Evolutionary conservation across 164 flowering plant genomes (phyloP).

Genomic region (Nymphaea colorata): DNA sequence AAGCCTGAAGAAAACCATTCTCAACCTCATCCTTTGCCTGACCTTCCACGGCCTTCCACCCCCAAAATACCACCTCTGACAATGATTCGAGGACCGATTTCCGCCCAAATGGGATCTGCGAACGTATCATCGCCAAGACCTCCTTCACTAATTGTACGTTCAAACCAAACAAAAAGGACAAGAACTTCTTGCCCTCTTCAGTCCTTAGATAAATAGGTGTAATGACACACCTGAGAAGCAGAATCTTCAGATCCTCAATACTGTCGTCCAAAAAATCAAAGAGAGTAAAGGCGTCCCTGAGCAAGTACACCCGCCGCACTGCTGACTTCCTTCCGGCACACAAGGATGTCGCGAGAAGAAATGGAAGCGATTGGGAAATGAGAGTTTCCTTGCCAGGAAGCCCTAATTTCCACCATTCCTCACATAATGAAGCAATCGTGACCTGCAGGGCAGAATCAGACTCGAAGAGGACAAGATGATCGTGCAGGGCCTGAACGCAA

Average conservation of each 20-base stretch:
- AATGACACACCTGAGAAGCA: slow-evolving; percentile 64
- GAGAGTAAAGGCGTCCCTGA: slow-evolving; percentile 67
- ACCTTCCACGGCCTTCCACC: slow-evolving; percentile 62
- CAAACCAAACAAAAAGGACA: slow-evolving; percentile 63
- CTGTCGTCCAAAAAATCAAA: slow-evolving; percentile 93
- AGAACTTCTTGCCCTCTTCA: slow-evolving; percentile 74
- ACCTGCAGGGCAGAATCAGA: slow-evolving; percentile 33
- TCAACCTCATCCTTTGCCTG: slow-evolving; percentile 45
- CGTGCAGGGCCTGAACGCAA: slow-evolving; percentile 46
- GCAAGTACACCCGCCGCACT: slow-evolving; percentile 54
- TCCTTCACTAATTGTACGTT: slow-evolving; percentile 64
- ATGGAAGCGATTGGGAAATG: slow-evolving; percentile 70
- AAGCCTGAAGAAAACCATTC: slow-evolving; percentile 52
- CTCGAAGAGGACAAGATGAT: slow-evolving; percentile 58
- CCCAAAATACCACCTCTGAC: slow-evolving; percentile 66
- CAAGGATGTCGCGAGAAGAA: slow-evolving; percentile 59
- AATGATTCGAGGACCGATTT: slow-evolving; percentile 79
- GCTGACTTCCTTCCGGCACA: slow-evolving; percentile 63
- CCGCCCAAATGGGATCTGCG: slow-evolving; percentile 84
- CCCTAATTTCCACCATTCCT: slow-evolving; percentile 81
- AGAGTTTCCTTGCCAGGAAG: slow-evolving; percentile 53
- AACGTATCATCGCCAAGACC: slow-evolving; percentile 54
- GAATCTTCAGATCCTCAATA: slow-evolving; percentile 80
- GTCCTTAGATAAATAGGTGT: slow-evolving; percentile 75
- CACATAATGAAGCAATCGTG: slow-evolving; percentile 61